These are phyloP conservation scores for Pseudozyma hubeiensis DNA, from an alignment of 1,284 basidiomycete genomes.

Conservation along the genomic window DNA sequence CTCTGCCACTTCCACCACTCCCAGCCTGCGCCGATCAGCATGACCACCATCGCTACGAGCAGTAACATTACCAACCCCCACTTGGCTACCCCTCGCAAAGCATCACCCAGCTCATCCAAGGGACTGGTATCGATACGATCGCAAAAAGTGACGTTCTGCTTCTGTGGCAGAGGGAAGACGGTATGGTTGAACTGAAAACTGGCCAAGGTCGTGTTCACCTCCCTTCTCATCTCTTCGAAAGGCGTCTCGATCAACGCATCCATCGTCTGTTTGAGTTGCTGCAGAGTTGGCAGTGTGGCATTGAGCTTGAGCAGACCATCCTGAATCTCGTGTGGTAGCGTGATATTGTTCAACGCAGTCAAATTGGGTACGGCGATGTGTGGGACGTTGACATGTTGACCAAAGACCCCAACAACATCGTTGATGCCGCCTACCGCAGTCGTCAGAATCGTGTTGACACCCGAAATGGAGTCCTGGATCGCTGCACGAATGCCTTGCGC, in stretches of 20 bases:
- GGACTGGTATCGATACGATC: conserved; percentile 45
- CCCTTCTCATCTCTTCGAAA: conserved; percentile 47
- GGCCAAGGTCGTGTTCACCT: conserved; percentile 51
- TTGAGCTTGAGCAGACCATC: conserved; percentile 81
- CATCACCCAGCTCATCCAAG: conserved; percentile 48
- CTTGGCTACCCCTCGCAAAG: conserved; percentile 23
- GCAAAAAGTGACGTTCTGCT: conserved; percentile 47
- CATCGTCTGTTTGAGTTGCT: conserved; percentile 79
- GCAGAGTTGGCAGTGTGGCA: conserved; percentile 81
- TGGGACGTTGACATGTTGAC: conserved; percentile 43
- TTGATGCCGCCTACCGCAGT: conserved; percentile 47
- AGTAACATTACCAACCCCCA: conserved; percentile 36
- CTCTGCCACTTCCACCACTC: conserved; percentile 56
- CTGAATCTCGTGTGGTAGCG: conserved; percentile 83
- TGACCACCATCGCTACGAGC: conserved; percentile 33
- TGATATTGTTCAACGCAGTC: conserved; percentile 79
- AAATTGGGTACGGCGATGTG: conserved; percentile 67
- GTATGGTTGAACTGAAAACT: conserved; percentile 47
- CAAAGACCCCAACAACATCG: conserved; percentile 48
- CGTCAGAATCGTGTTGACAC: conserved; percentile 46
- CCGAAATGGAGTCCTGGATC: conserved; percentile 71
- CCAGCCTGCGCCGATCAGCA: conserved; percentile 21
- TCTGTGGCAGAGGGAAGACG: conserved; percentile 39
- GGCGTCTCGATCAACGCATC: conserved; percentile 70
- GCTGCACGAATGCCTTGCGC: conserved; percentile 77